Evolutionary conservation across 1,139 yeast genomes (phyloP), one percentile per base, ranked within the genome.

Genomic region (Yamadazyma atmosphaerica): DNA sequence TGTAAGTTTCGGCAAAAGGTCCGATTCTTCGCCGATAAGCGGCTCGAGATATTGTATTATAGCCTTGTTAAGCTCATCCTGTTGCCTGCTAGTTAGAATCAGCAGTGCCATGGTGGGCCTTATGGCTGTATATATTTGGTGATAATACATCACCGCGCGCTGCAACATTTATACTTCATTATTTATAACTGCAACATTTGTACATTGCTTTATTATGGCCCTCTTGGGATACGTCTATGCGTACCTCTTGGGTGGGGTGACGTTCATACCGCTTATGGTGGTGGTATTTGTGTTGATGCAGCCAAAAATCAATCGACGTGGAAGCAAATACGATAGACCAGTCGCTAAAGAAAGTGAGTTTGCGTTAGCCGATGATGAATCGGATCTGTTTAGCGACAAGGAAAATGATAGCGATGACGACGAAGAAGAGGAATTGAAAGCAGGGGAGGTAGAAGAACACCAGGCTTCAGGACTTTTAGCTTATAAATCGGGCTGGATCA

Each of bases 241-340:
- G 8, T 85, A 82, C 55, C 33, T 87, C 2, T 37, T 86, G 3
- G 97, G 97, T 4, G 96, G 96, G 0, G 32, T 89, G 5, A 86
- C 96, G 0, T 77, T 89, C 45, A 56, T 87, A 14, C 96, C 96
- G 1, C 45, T 81, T 24, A 42, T 77, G 2, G 35, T 77, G 0
- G 27, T 69, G 1, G 49, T 59, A 0, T 49, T 75, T 36, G 52
- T 73, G 40, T 68, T 60, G 40, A 52, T 65, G 43, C 62, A 62
- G 51, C 60, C 81, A 56, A 36, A 53, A 41, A 24, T 35, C 22
- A 19, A 14, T 8, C 16, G 29, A 24, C 16, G 16, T n/a, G 14
- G 16, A 13, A 4, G 10, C 8, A 26, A 26, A 26, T 16, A 29
- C 16, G 37, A 54, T 16, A 54, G 29, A 26, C 22, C 22, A 6